These are phyloP conservation scores for Colletotrichum sp. DNA, from an alignment of 2,329 filamentous ascomycete species.

Conservation along the genomic window DNA sequence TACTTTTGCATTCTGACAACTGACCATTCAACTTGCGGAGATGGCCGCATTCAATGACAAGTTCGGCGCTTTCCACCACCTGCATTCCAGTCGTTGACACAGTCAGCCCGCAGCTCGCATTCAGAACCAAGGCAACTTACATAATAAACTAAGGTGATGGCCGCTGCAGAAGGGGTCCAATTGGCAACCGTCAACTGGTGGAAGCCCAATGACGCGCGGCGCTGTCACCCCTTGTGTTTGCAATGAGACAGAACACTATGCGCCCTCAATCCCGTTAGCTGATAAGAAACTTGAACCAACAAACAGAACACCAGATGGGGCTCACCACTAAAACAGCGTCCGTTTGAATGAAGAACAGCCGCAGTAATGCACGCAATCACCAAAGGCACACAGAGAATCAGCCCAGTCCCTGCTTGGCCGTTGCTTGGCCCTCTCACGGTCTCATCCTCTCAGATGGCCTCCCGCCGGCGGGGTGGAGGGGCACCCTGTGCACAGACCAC, in stretches of 20 bases:
- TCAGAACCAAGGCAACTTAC: not conserved
- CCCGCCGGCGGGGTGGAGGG: conserved; percentile 22
- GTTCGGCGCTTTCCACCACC: not conserved
- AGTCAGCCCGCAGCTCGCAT: not conserved
- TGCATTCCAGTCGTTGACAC: not conserved
- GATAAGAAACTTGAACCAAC: not conserved
- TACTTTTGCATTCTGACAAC: not conserved
- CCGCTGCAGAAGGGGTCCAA: not conserved
- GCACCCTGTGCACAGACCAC: conserved; percentile 30
- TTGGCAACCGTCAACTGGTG: not conserved
- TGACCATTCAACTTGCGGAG: not conserved
- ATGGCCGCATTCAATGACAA: not conserved
- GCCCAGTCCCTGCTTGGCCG: not conserved
- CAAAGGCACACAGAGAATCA: not conserved
- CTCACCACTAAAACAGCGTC: not conserved
- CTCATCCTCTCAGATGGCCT: conserved; percentile 13
- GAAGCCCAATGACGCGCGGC: not conserved
- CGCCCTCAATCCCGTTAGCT: too few species aligned
- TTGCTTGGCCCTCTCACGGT: not conserved
- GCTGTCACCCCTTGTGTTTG: not conserved
- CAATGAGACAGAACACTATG: not conserved
- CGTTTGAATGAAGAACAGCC: not conserved
- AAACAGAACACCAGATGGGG: not conserved
- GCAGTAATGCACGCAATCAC: not conserved
- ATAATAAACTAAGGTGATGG: not conserved